Base-by-base conservation (phyloP, 2,329 filamentous ascomycete genomes). In the Stachybotrys chlorohalonatus region DNA sequence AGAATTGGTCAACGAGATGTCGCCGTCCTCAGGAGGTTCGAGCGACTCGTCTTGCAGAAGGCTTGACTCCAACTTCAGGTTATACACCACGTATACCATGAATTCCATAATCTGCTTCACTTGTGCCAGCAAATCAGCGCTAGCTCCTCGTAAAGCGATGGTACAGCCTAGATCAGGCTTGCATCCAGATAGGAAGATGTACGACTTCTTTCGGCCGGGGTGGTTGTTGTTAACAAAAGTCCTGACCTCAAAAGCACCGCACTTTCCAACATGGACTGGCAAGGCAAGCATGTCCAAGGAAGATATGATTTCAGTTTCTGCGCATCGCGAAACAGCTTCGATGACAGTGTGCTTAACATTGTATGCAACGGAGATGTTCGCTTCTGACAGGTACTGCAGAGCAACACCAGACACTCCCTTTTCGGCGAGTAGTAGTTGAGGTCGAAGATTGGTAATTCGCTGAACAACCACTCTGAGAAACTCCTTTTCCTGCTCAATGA, bases 51-150 rank as follows among this genome's bases (percentile, higher is more conserved):
- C 94, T 53, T 90, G 83, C 81, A 99, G 89, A 49, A 99, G 76
- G 62, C 89, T 96, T 1, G 94, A 96, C 71, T 99, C 94, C 13
- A 99, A 79, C 66, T 95, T 96, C 53, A 99, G 78, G 63, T 96
- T 99, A 72, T 99, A 99, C 11, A 97, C 92, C 17, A 99, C 95
- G 62, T 97, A 99, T 45, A 95, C 88, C 93, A 99, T 96, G 66
- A 99, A 97, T 67, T 99, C 94, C 11, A 93, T 94, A 60, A 99
- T 94, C 53, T 85, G 83, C 72, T 99, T 99, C 69, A 99, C 84
- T 62, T 85, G 89, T 1, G 84, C 77, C 16, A 99, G 78, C 0
- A 84, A 77, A 51, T 82, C 75, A 32, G 84, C 85, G 56, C 87
- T 84, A 4, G 87, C 89, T 1, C 94, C 94, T 49, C 94, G 85